Evolutionary conservation across 768 basidiomycete genomes (phyloP).

Genomic region (Rossbeevera mucosa): DNA sequence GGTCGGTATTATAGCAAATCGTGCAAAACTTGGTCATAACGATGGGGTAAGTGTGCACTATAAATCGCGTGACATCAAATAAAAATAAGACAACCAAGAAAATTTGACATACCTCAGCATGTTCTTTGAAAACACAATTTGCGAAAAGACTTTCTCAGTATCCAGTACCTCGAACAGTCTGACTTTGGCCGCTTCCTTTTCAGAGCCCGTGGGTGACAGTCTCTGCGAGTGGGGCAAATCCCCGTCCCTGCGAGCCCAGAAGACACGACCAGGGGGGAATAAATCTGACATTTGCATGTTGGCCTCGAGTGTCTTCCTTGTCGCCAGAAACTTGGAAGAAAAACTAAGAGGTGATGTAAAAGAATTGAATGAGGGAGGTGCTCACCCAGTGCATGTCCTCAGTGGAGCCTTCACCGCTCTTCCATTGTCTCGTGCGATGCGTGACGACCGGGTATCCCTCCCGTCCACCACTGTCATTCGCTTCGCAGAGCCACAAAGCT

Average conservation of each 20-base stretch:
- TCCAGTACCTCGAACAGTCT: constrained; percentile 76
- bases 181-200: constrained; percentile 44
- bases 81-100: not conserved
- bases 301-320: constrained; percentile 80
- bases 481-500: constrained; percentile 76
- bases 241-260: constrained; percentile 74
- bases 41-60: constrained; percentile 75
- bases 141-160: constrained; percentile 71
- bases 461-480: constrained; percentile 41
- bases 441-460: constrained; percentile 40
- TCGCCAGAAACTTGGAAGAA: constrained; percentile 59
- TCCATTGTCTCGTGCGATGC: constrained; percentile 52
- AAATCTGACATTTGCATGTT: constrained; percentile 73
- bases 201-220: constrained; percentile 13
- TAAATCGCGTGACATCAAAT: constrained; percentile 3
- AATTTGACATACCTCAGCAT: constrained; percentile 63
- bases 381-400: constrained; percentile 53
- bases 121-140: constrained; percentile 76
- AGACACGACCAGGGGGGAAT: constrained; percentile 72
- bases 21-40: constrained; percentile 72
- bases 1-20: constrained; percentile 48
- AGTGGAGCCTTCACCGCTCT: constrained; percentile 50
- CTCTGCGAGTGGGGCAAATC: constrained; percentile 55
- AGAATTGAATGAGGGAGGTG: constrained; percentile 10
- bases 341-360: not conserved